Percentiles rank a stretch among this genome's conserved stretches.
Evolutionary conservation across 345 rosid genomes (phyloP).

Genomic region (Sapria himalayana): DNA sequence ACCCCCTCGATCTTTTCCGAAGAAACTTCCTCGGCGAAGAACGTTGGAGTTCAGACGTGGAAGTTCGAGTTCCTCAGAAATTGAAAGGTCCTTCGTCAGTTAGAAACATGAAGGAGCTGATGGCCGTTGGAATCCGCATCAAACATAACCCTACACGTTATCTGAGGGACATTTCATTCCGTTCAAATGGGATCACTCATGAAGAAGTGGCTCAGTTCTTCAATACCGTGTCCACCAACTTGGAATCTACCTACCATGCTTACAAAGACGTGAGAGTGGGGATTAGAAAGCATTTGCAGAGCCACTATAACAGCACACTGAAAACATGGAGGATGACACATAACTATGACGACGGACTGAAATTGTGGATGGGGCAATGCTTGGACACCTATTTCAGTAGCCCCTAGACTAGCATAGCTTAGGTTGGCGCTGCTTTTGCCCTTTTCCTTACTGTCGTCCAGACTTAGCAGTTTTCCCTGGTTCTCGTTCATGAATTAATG

Average conservation of each 20-base stretch:
- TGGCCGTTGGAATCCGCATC: constrained; percentile 6
- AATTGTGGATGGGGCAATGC: constrained; percentile 5
- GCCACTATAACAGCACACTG: too few relatives aligned
- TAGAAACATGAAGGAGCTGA: constrained; percentile 6
- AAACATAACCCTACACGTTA: not conserved
- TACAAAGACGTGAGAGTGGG: constrained; percentile 1
- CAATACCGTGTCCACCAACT: constrained; percentile 2
- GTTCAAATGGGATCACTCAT: not conserved
- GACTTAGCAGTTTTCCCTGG: too few relatives aligned
- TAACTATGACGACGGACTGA: too few relatives aligned
- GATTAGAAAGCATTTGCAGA: too few relatives aligned
- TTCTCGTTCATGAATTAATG: too few relatives aligned
- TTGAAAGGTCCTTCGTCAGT: too few relatives aligned
- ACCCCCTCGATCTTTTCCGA: too few relatives aligned
- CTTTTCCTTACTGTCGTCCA: not conserved
- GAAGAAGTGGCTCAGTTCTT: constrained; percentile 5
- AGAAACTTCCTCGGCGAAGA: too few relatives aligned
- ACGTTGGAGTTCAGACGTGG: too few relatives aligned
- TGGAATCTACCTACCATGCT: not conserved
- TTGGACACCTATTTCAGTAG: not conserved
- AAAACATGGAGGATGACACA: too few relatives aligned
- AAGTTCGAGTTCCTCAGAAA: too few relatives aligned
- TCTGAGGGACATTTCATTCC: constrained; percentile 2
- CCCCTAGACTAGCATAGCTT: constrained; percentile 7
- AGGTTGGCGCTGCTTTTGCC: constrained; percentile 3